Percentiles rank a stretch among this genome's conserved stretches.
Conservation (phyloP, 2,329 filamentous ascomycete species). For the Penicillium sclerotiorum region DNA sequence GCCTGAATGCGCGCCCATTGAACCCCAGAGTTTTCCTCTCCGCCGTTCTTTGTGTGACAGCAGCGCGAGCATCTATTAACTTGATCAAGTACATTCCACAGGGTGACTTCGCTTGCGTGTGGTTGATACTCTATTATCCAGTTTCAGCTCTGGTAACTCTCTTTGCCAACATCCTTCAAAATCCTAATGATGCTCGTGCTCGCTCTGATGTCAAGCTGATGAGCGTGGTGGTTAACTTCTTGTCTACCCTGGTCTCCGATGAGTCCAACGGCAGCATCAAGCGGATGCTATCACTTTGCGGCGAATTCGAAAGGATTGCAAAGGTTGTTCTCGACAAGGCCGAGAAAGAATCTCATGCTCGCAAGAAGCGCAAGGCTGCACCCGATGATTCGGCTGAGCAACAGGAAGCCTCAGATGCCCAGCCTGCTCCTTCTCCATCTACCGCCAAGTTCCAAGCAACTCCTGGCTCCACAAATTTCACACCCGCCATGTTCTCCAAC, state of each 20-base stretch:
- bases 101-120: conserved; percentile 91
- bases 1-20: conserved; percentile 83
- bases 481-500: conserved; percentile 28
- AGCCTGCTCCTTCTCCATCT: conserved; percentile 22
- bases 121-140: conserved; percentile 95
- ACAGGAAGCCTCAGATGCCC: conserved; percentile 19
- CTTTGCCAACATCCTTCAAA: conserved; percentile 95
- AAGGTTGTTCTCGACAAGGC: conserved; percentile 87
- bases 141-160: conserved; percentile 92
- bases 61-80: conserved; percentile 88
- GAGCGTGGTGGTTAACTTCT: conserved; percentile 88
- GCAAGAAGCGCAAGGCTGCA: conserved; percentile 80
- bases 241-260: conserved; percentile 85
- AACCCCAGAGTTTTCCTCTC: conserved; percentile 96
- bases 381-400: conserved; percentile 48
- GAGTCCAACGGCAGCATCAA: conserved; percentile 88
- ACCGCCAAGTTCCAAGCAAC: conserved; percentile 30
- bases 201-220: conserved; percentile 88
- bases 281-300: conserved; percentile 89
- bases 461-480: conserved; percentile 25
- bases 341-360: conserved; percentile 77
- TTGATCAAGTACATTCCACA: conserved; percentile 95
- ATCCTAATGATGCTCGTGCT: conserved; percentile 84
- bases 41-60: conserved; percentile 87
- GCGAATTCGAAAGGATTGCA: conserved; percentile 95